Conservation (phyloP, 345 rosid genomes). For the Anacardium occidentale region DNA sequence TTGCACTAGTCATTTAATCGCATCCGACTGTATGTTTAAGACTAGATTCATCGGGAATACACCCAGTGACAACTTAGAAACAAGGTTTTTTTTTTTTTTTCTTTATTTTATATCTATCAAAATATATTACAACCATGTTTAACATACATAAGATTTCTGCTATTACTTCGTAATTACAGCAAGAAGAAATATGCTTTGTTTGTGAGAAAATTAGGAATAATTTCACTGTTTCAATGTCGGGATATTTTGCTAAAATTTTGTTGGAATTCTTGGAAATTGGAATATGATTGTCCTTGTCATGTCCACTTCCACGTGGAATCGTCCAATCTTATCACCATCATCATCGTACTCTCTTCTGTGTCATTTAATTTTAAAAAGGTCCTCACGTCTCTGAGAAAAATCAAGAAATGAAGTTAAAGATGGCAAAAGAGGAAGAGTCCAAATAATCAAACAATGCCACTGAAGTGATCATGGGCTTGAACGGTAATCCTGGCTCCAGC, state of each 20-base stretch:
- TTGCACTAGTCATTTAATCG: neutral
- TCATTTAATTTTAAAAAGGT: too few species aligned
- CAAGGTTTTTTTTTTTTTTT: neutral
- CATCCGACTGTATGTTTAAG: neutral
- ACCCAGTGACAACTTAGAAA: too few species aligned
- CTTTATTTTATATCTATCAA: neutral
- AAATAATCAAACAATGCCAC: slow-evolving; percentile 4
- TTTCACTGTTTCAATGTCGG: too few species aligned
- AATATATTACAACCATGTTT: neutral
- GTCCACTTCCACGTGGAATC: neutral
- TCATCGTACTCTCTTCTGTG: too few species aligned
- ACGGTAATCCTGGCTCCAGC: slow-evolving; percentile 73
- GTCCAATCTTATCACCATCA: too few species aligned
- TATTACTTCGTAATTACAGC: too few species aligned
- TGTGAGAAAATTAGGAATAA: too few species aligned
- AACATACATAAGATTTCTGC: too few species aligned
- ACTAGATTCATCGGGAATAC: slow-evolving; percentile 1
- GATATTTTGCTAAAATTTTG: too few species aligned
- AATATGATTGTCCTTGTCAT: neutral
- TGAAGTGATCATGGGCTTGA: slow-evolving; percentile 57
- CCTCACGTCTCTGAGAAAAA: too few species aligned
- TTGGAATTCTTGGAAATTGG: too few species aligned
- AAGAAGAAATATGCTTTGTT: too few species aligned
- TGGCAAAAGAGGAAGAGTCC: slow-evolving; percentile 6
- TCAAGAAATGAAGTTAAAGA: neutral